Percentiles rank a stretch among this genome's conserved stretches.
Evolutionary conservation across 2,329 filamentous ascomycete genomes (phyloP).

Genomic region (Arthrobotrys musiformis): DNA sequence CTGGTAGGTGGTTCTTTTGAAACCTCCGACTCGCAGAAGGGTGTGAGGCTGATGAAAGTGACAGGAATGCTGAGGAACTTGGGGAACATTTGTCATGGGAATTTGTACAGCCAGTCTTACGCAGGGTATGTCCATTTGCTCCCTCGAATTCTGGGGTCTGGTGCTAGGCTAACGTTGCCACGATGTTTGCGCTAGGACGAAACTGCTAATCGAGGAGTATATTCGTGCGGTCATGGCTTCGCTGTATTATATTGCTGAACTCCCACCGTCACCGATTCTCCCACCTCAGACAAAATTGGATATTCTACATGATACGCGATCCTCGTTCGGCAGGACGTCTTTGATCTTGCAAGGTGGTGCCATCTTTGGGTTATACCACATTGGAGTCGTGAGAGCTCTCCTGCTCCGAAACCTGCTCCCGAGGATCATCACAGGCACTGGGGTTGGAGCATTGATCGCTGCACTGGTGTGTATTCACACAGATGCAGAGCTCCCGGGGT

Average conservation of each 20-base stretch:
- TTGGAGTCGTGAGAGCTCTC: slow-evolving; percentile 89
- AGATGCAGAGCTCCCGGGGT: slow-evolving; percentile 80
- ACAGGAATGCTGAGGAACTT: slow-evolving; percentile 78
- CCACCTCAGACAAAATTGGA: slow-evolving; percentile 84
- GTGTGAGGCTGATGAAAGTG: not conserved
- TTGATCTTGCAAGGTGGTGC: slow-evolving; percentile 89
- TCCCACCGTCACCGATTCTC: slow-evolving; percentile 64
- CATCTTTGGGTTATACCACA: slow-evolving; percentile 88
- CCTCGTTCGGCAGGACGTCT: slow-evolving; percentile 86
- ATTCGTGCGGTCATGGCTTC: slow-evolving; percentile 84
- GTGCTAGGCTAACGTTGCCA: not conserved
- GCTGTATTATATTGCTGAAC: slow-evolving; percentile 76
- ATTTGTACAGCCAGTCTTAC: slow-evolving; percentile 84
- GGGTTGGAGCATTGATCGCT: slow-evolving; percentile 88
- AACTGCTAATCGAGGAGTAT: slow-evolving; percentile 90
- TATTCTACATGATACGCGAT: slow-evolving; percentile 79
- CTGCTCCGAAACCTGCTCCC: slow-evolving; percentile 83
- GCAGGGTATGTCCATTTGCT: slow-evolving; percentile 66
- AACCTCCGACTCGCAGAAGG: not conserved
- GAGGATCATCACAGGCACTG: slow-evolving; percentile 89
- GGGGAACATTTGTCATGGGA: slow-evolving; percentile 86
- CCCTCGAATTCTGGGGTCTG: no score
- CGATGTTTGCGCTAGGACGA: slow-evolving; percentile 70
- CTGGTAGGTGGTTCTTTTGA: slow-evolving; percentile 66
- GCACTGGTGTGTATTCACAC: slow-evolving; percentile 88